phyloP scores from a whole-genome alignment of 2,329 filamentous ascomycete species.

The Diplodia scrobiculata region DNA sequence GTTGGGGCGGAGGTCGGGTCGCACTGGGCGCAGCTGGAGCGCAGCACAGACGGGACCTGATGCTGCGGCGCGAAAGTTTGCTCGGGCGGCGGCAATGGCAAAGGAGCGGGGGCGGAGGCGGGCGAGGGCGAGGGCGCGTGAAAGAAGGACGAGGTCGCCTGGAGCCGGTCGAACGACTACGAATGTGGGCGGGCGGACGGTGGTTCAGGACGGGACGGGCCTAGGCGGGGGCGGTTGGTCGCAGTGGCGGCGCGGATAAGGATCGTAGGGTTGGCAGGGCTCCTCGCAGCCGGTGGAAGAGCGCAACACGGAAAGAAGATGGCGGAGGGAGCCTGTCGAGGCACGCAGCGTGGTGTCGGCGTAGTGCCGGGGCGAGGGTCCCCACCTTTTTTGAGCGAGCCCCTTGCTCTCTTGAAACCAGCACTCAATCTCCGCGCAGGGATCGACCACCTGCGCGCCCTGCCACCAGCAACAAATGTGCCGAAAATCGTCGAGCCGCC shows the following conservation, averaged over 20 bases:
- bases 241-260: constrained; percentile 8
- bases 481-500: constrained; percentile 20
- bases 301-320: not conserved
- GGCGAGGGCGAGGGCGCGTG: constrained; percentile 7
- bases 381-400: constrained; percentile 18
- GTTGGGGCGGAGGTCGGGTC: constrained; percentile 14
- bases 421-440: constrained; percentile 20
- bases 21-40: constrained; percentile 19
- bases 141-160: constrained; percentile 12
- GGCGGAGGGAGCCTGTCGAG: not conserved
- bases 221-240: constrained; percentile 16
- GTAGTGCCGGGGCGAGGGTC: constrained; percentile 13
- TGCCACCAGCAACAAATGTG: constrained; percentile 8
- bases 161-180: constrained; percentile 13
- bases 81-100: not conserved
- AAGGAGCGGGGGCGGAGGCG: constrained; percentile 4
- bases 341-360: not conserved
- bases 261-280: constrained; percentile 9
- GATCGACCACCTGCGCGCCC: constrained; percentile 7
- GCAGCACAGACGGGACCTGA: constrained; percentile 11
- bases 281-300: constrained; percentile 27
- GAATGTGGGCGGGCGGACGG: not conserved
- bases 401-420: constrained; percentile 18
- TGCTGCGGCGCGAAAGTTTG: not conserved
- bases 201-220: not conserved